Evolutionary conservation across 352 stramenopile genomes (phyloP), one percentile per base, ranked within the genome.

Genomic region (Globisporangium heterothallicum): DNA sequence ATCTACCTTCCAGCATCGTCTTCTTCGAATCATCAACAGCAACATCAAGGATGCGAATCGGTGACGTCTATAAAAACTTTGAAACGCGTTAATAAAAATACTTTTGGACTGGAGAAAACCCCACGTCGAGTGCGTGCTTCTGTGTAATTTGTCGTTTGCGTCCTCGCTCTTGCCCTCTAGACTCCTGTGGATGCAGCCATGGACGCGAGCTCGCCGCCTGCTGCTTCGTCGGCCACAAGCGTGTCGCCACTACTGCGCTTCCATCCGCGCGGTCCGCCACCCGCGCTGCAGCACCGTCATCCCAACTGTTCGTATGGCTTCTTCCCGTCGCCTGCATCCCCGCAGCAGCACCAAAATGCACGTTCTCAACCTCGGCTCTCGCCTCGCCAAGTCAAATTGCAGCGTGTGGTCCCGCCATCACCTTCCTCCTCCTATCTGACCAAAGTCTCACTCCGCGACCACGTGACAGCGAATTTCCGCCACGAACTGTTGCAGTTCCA

Each of bases 401-500:
- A 74, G 12, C 55, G 59, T 9, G 56, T 75, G 9, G 43, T 36
- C 14, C 51, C 46, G 25, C 36, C 57, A 18, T 25, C n/a, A n/a
- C n/a, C n/a, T n/a, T n/a, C n/a, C n/a, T n/a, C n/a, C n/a, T n/a
- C n/a, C n/a, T n/a, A n/a, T n/a, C n/a, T n/a, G n/a, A n/a, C n/a
- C n/a, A n/a, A 30, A 4, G 9, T 56, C 29, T 43, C 66, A 16
- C 47, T 82, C 6, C 63, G 62, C 27, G 66, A 74, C 25, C 64
- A 77, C 27, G 45, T 76, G 38, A 53, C 67, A 34, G 53, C 48
- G 22, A 73, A 68, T 40, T 82, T 84, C 35, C 72, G 64, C 6
- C 69, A 86, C 42, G 74, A 88, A 35, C 65, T 90, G 2, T 80
- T 90, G 48, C 69, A 74, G 30, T 84, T 90, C 49, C 76, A 88